phyloP scores from a whole-genome alignment of 352 stramenopile species.

The Halophytophthora polymorphica region DNA sequence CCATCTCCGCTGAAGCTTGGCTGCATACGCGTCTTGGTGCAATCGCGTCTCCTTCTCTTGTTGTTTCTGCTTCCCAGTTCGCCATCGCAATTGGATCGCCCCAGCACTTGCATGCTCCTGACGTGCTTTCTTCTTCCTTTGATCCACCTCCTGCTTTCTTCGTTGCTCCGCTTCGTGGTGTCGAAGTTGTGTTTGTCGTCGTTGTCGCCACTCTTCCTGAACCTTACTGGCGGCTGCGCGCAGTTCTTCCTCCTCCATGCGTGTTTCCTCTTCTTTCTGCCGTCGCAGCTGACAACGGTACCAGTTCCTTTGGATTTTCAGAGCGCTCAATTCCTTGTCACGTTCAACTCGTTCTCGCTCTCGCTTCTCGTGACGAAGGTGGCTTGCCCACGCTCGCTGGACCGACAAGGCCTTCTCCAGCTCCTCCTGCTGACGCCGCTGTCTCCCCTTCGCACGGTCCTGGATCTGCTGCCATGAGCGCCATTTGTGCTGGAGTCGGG shows the following conservation, averaged over 20 bases:
- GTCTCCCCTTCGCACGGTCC: neutral
- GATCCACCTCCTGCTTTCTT: neutral
- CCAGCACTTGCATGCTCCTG: neutral
- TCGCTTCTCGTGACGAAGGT: neutral
- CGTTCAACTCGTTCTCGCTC: neutral
- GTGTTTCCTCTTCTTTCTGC: neutral
- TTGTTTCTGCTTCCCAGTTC: neutral
- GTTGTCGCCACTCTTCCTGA: neutral
- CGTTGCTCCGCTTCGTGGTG: neutral
- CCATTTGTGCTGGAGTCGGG: too few species aligned
- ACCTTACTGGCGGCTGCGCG: conserved; percentile 4
- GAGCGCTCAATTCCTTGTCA: conserved; percentile 2
- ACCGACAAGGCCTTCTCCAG: conserved; percentile 7
- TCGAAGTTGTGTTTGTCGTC: neutral
- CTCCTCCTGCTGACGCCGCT: neutral
- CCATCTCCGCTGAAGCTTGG: neutral
- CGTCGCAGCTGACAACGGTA: conserved; percentile 1
- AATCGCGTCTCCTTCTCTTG: neutral
- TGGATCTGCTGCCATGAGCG: too few species aligned
- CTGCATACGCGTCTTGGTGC: conserved; percentile 6
- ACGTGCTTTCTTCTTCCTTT: conserved; percentile 3
- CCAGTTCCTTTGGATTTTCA: conserved; percentile 14
- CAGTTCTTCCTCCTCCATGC: neutral
- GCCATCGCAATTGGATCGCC: conserved; percentile 12
- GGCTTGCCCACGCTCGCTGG: conserved; percentile 12